Conservation (phyloP, 257 asterid species). For the Nicotiana obtusifolia region DNA sequence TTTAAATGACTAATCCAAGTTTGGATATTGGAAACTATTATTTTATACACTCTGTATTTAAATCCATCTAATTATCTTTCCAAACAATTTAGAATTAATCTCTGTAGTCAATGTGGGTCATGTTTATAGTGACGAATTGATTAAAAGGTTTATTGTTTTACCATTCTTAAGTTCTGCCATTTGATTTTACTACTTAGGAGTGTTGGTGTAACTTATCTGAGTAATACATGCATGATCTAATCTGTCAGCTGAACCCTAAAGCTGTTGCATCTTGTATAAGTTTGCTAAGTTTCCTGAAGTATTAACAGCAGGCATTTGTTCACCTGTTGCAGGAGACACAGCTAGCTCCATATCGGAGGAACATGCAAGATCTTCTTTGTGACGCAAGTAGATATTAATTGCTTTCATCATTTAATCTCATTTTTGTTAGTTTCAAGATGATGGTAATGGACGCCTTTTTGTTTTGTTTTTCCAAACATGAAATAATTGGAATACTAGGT, state of each 20-base stretch:
- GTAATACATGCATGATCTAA: not conserved
- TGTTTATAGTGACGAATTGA: not conserved
- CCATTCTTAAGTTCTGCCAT: not conserved
- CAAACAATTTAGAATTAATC: not conserved
- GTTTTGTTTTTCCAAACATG: not conserved
- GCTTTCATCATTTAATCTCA: slow-evolving; percentile 11
- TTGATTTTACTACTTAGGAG: not conserved
- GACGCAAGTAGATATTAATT: slow-evolving; percentile 71
- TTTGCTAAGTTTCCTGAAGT: slow-evolving; percentile 15
- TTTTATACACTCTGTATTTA: not conserved
- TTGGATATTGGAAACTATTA: not conserved
- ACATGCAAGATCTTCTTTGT: slow-evolving; percentile 80
- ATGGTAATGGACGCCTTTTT: slow-evolving; percentile 5
- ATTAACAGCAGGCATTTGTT: slow-evolving; percentile 13
- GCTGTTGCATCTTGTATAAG: slow-evolving; percentile 9
- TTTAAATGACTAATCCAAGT: slow-evolving; percentile 1
- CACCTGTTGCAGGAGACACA: slow-evolving; percentile 84
- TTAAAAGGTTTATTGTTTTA: not conserved
- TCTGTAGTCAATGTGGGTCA: not conserved
- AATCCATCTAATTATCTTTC: not conserved
- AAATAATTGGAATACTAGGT: slow-evolving; percentile 45
- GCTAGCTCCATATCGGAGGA: slow-evolving; percentile 70
- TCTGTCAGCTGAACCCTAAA: not conserved
- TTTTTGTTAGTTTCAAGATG: slow-evolving; percentile 1
- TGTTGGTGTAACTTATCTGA: not conserved